These are phyloP conservation scores for Sugiyamaella neomexicana DNA, from an alignment of 1,139 yeast species.

Conservation along the genomic window DNA sequence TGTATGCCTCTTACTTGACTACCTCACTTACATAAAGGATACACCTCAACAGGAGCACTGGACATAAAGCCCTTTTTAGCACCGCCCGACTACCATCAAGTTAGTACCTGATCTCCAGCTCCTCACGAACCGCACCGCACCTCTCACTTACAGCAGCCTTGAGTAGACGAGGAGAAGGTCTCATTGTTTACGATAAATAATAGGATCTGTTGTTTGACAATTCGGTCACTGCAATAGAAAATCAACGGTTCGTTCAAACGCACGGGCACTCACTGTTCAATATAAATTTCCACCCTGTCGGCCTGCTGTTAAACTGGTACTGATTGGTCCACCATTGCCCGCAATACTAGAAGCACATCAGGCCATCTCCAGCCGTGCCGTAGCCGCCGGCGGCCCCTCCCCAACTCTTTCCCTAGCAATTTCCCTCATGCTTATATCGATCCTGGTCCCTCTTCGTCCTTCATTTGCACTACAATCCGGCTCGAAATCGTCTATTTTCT, in stretches of 20 bases:
- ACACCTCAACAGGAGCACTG: slow-evolving; percentile 34
- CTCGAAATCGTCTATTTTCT: too few relatives aligned
- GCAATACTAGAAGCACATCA: neutral
- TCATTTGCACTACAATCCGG: too few relatives aligned
- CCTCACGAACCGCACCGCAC: neutral
- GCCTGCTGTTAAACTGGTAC: slow-evolving; percentile 5
- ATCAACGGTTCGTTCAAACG: neutral
- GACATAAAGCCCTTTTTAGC: slow-evolving; percentile 23
- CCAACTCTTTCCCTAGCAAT: too few relatives aligned
- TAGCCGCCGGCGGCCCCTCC: neutral
- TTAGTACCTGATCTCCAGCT: neutral
- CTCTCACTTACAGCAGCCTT: slow-evolving; percentile 33
- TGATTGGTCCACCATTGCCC: slow-evolving; percentile 4
- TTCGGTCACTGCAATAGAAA: neutral
- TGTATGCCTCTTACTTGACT: neutral
- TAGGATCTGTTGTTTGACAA: neutral
- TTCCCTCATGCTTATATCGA: too few relatives aligned
- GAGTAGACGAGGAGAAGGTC: slow-evolving; percentile 32
- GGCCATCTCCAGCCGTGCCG: slow-evolving; percentile 8
- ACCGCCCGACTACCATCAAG: slow-evolving; percentile 16
- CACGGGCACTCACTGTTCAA: neutral
- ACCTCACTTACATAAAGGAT: slow-evolving; percentile 36
- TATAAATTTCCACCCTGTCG: slow-evolving; percentile 9
- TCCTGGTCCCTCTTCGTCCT: too few relatives aligned
- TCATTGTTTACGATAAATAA: slow-evolving; percentile 22